A percentile compares a stretch with the other conserved stretches of the same genome.
phyloP scores from a whole-genome alignment of 1,284 basidiomycete species.

The Boletellus dicymbophilus region DNA sequence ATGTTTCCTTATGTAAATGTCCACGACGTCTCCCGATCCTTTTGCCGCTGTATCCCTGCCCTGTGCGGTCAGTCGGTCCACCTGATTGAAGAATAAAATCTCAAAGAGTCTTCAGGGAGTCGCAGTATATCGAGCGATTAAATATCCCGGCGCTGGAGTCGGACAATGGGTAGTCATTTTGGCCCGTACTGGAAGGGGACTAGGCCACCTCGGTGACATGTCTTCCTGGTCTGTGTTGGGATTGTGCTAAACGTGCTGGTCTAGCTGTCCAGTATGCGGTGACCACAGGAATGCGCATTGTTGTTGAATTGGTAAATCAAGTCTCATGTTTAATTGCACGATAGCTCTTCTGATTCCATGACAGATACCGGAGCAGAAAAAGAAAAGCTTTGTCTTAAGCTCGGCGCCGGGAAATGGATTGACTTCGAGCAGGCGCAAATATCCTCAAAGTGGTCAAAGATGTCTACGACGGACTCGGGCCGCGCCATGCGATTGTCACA shows the following conservation, averaged over 20 bases:
- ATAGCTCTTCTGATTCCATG: too few species aligned
- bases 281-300: conserved; percentile 74
- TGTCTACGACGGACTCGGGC: conserved; percentile 70
- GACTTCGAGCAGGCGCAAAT: conserved; percentile 37
- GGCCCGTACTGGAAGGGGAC: conserved; percentile 77
- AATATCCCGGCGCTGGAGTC: conserved; percentile 67
- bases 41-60: conserved; percentile 80
- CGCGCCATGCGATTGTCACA: too few species aligned
- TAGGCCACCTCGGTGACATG: conserved; percentile 61
- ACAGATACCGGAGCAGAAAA: conserved; percentile 79
- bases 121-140: conserved; percentile 85
- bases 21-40: too few species aligned
- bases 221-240: too few species aligned
- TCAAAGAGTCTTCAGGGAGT: conserved; percentile 54
- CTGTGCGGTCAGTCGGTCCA: conserved; percentile 71
- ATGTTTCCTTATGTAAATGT: too few species aligned
- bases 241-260: conserved; percentile 18
- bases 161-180: conserved; percentile 85
- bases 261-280: conserved; percentile 77
- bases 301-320: conserved; percentile 71
- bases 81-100: too few species aligned
- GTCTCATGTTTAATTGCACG: not conserved
- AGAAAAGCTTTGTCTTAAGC: conserved; percentile 61
- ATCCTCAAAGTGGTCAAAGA: conserved; percentile 63
- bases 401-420: conserved; percentile 44